Conservation (phyloP, 805 yeast genomes). For the Wickerhamomyces silvicola region DNA sequence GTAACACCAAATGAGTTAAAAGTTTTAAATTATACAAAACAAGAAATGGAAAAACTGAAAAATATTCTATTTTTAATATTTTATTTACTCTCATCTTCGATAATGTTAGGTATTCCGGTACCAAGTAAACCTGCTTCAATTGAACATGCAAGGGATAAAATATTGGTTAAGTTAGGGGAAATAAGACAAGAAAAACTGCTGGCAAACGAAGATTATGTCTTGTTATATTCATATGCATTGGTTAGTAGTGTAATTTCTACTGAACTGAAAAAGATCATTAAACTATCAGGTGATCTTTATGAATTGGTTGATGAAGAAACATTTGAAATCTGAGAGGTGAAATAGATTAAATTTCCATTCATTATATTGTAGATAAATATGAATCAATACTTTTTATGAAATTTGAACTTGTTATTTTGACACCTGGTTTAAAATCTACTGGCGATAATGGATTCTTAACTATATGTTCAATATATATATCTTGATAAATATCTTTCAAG, state of each 20-base stretch:
- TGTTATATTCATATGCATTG: slow-evolving; percentile 67
- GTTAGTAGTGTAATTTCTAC: slow-evolving; percentile 63
- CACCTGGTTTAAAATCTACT: slow-evolving; percentile 49
- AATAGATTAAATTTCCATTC: slow-evolving; percentile 1
- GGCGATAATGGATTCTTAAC: slow-evolving; percentile 56
- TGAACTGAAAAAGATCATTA: slow-evolving; percentile 55
- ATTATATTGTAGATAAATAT: slow-evolving; percentile 18
- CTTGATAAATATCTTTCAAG: slow-evolving; percentile 53
- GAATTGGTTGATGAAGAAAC: slow-evolving; percentile 49
- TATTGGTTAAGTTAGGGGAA: slow-evolving; percentile 58
- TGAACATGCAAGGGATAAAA: slow-evolving; percentile 63
- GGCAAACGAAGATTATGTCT: slow-evolving; percentile 67
- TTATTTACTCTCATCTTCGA: slow-evolving; percentile 72
- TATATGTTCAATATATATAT: slow-evolving; percentile 52
- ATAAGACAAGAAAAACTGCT: slow-evolving; percentile 38
- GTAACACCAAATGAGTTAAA: slow-evolving; percentile 46
- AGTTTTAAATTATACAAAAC: slow-evolving; percentile 46
- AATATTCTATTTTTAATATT: slow-evolving; percentile 68
- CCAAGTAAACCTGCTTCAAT: slow-evolving; percentile 76
- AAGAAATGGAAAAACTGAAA: slow-evolving; percentile 63
- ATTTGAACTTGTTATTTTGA: slow-evolving; percentile 46
- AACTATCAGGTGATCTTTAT: slow-evolving; percentile 47
- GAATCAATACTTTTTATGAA: slow-evolving; percentile 54
- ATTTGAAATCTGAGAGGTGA: slow-evolving; percentile 17
- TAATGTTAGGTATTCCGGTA: slow-evolving; percentile 68